Base-by-base conservation (phyloP, 2,329 filamentous ascomycete species). In the Penicillium sclerotigenum region DNA sequence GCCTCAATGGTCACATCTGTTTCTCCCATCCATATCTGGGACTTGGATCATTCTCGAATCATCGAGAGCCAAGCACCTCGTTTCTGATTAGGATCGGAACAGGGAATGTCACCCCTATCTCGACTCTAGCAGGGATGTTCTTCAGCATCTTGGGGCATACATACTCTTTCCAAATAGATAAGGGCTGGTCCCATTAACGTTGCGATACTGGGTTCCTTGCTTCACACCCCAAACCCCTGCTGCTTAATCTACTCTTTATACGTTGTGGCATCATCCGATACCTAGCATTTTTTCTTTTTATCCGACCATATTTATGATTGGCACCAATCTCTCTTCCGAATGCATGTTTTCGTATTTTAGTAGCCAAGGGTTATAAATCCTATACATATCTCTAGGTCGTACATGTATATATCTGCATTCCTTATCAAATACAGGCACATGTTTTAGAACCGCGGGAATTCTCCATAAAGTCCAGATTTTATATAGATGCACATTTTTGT, bases 211-310 rank as follows among this genome's bases (percentile, higher is more conserved):
- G 43, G 36, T 49, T 59, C 47, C 52, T 61, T 59, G 58, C 56
- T 56, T 67, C 29, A 40, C 49, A 42, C 38, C 57, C 41, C 56
- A 37, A 48, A 46, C 41, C 41, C 59, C 47, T 49, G 16, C 11
- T 62, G 56, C 43, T 64, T 64, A 58, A 63, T 68, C 50, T 59
- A 47, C 52, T 58, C 33, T 46, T 26, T 57, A 20, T 45, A 46
- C 56, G 55, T 60, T 62, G 33, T 65, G 58, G 40, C 40, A 60
- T 56, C 47, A n/a, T 57, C 42, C 36, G 58, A 64, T 65, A 66
- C 58, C 60, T 63, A 59, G 45, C 54, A 61, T 61, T 51, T 43
- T 43, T 49, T 58, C 36, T 29, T 46, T n/a, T 33, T 22, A 11
- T 8, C 16, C 10, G 5, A 29, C 10, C 7, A 5, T 33, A 49